These are phyloP conservation scores for Gaeumannomyces sp. DNA, from an alignment of 2,329 filamentous ascomycete genomes.

Conservation along the genomic window DNA sequence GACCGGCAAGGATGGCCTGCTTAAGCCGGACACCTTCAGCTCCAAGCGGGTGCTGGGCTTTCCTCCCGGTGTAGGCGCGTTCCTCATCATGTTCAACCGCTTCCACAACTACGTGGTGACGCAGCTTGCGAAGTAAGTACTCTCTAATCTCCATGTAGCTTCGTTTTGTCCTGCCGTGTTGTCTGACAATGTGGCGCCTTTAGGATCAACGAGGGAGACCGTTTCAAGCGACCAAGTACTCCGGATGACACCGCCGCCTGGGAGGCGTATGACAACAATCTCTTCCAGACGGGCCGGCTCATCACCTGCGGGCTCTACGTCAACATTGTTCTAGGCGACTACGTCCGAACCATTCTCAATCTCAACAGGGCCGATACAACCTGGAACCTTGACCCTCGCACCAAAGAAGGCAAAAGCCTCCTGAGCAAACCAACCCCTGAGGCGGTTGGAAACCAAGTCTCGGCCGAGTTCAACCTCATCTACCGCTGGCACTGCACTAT, in stretches of 20 bases:
- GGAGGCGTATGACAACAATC: conserved; percentile 30
- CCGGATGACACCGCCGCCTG: conserved; percentile 27
- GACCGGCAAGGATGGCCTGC: conserved; percentile 57
- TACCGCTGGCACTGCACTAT: conserved; percentile 44
- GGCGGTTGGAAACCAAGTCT: conserved; percentile 44
- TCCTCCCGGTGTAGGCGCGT: conserved; percentile 60
- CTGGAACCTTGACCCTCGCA: conserved; percentile 26
- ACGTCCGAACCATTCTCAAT: conserved; percentile 31
- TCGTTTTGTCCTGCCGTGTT: neutral
- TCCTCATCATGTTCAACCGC: conserved; percentile 62
- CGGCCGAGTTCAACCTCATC: conserved; percentile 46
- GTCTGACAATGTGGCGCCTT: conserved; percentile 22
- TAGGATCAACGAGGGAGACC: conserved; percentile 59
- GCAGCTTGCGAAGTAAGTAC: conserved; percentile 7
- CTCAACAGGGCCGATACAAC: conserved; percentile 27
- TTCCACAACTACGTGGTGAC: conserved; percentile 62
- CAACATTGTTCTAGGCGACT: conserved; percentile 38
- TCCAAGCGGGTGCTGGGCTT: conserved; percentile 60
- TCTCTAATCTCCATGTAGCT: neutral
- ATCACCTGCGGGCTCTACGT: conserved; percentile 52
- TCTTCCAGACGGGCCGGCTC: conserved; percentile 33
- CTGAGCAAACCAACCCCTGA: conserved; percentile 22
- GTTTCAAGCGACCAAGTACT: conserved; percentile 41
- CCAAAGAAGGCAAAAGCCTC: conserved; percentile 20
- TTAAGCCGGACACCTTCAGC: conserved; percentile 66